phyloP scores from a whole-genome alignment of 352 stramenopile species.

The Globisporangium abappressorium region DNA sequence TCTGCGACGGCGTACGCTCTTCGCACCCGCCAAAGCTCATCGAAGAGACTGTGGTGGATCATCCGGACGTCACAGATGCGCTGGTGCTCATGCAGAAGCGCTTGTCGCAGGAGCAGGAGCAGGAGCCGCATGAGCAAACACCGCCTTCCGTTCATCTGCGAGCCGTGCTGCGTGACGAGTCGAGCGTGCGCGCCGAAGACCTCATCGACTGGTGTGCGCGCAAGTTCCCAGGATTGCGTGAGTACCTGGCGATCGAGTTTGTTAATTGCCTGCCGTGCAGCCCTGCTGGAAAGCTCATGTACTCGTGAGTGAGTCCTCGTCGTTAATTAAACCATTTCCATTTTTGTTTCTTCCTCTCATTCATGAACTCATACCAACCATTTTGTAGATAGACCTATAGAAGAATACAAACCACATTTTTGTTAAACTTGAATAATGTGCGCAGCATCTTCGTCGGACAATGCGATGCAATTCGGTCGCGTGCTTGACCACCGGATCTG shows the following conservation, averaged over 20 bases:
- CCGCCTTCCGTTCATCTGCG: constrained; percentile 26
- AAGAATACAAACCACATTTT: not conserved
- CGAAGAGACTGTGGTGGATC: constrained; percentile 32
- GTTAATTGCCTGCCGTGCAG: constrained; percentile 74
- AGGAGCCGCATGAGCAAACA: not conserved
- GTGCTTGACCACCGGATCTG: constrained; percentile 90
- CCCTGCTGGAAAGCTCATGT: constrained; percentile 83
- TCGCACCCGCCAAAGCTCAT: constrained; percentile 34
- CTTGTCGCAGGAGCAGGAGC: not conserved
- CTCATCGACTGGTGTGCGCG: constrained; percentile 35
- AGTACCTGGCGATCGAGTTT: constrained; percentile 46
- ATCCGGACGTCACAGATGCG: constrained; percentile 50
- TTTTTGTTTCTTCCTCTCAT: constrained; percentile 2
- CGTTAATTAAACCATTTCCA: not conserved
- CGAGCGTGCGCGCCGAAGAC: constrained; percentile 24
- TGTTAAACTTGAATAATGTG: constrained; percentile 90
- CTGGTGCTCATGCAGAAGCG: constrained; percentile 45
- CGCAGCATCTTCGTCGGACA: constrained; percentile 94
- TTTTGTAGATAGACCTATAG: not conserved
- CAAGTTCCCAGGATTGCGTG: constrained; percentile 34
- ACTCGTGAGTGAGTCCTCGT: constrained; percentile 34
- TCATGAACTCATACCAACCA: not conserved
- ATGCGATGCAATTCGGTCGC: constrained; percentile 94
- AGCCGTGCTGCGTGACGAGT: constrained; percentile 30
- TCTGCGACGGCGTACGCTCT: constrained; percentile 28